Evolutionary conservation across 306 rosid species (phyloP).

Genomic region (Inga leiocalycina): DNA sequence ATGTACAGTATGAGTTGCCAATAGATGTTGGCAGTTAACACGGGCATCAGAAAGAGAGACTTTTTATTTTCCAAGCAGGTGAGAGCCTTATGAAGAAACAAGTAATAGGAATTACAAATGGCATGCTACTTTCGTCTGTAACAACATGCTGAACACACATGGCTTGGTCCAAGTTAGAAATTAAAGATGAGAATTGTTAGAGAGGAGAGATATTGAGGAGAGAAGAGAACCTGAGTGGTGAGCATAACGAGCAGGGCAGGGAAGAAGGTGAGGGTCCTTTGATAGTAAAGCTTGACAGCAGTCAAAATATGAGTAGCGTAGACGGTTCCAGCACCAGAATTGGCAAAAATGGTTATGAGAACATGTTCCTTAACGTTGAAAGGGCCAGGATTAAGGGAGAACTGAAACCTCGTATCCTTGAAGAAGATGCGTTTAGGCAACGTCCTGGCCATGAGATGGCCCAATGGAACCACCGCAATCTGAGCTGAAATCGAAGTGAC

Average conservation of each 20-base stretch:
- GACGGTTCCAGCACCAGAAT: slow-evolving; percentile 71
- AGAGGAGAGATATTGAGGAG: neutral
- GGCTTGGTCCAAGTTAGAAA: neutral
- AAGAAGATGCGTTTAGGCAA: slow-evolving; percentile 58
- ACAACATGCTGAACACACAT: neutral
- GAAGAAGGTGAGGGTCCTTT: slow-evolving; percentile 55
- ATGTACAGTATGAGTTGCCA: neutral
- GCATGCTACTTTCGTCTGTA: neutral
- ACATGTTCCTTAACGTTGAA: slow-evolving; percentile 90
- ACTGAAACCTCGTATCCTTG: slow-evolving; percentile 53
- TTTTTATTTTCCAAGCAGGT: neutral
- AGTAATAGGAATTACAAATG: neutral
- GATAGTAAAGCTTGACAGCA: slow-evolving; percentile 74
- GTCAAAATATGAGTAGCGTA: slow-evolving; percentile 78
- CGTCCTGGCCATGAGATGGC: slow-evolving; percentile 72
- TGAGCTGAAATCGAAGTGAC: slow-evolving; percentile 72
- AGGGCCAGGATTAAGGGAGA: slow-evolving; percentile 80
- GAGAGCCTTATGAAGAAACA: neutral
- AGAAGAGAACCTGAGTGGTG: slow-evolving; percentile 75
- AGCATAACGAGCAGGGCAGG: slow-evolving; percentile 78
- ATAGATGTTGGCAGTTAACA: neutral
- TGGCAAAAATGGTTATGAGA: slow-evolving; percentile 83
- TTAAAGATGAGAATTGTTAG: neutral
- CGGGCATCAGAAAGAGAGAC: neutral
- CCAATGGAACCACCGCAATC: slow-evolving; percentile 91